Evolutionary conservation across 1,284 basidiomycete species (phyloP).

Genomic region (Trametes hirsuta): DNA sequence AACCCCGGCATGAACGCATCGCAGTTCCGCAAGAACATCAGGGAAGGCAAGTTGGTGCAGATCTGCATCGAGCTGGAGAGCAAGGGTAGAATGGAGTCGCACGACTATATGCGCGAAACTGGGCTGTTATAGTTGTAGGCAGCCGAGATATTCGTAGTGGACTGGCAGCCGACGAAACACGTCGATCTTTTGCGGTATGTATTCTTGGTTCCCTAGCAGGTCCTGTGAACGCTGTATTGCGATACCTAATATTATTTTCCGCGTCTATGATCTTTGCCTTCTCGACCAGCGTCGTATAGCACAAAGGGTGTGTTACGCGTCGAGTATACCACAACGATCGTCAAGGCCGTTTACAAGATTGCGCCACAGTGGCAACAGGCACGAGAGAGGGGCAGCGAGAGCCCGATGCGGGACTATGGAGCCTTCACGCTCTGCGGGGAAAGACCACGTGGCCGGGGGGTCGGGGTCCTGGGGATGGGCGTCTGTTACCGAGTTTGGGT

Average conservation of each 20-base stretch:
- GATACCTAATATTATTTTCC: neutral
- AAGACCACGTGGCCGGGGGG: too few relatives aligned
- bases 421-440: too few relatives aligned
- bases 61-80: constrained; percentile 30
- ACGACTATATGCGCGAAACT: constrained; percentile 18
- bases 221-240: neutral
- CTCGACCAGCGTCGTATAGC: too few relatives aligned
- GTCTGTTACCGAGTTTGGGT: too few relatives aligned
- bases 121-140: constrained; percentile 2
- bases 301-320: neutral
- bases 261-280: neutral
- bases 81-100: constrained; percentile 18
- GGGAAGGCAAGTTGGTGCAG: constrained; percentile 29
- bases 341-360: neutral
- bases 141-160: neutral
- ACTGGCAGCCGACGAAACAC: neutral
- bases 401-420: neutral
- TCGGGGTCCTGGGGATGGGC: too few relatives aligned
- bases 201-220: neutral
- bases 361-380: neutral
- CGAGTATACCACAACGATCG: neutral
- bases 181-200: neutral
- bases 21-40: constrained; percentile 24
- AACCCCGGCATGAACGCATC: constrained; percentile 12
- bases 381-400: neutral